These are phyloP conservation scores for Chaetomium cochliodes DNA, from an alignment of 495 filamentous ascomycete species.

Conservation along the genomic window DNA sequence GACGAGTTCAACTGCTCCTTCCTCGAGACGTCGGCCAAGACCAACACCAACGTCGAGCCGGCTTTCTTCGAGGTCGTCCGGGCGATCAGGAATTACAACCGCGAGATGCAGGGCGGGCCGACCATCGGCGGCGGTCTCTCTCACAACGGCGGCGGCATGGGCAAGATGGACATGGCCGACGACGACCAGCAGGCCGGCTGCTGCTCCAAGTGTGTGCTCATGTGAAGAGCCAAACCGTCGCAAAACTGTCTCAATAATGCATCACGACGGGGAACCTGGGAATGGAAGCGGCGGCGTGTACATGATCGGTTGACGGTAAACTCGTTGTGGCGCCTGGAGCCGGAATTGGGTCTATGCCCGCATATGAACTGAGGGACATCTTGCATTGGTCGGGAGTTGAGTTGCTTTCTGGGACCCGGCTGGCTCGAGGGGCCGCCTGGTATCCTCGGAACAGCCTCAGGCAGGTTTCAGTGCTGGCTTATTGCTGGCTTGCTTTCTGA, in stretches of 20 bases:
- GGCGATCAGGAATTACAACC: conserved; percentile 96
- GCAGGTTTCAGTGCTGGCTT: conserved; percentile 6
- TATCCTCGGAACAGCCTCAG: neutral
- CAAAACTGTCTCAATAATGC: neutral
- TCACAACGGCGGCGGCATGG: conserved; percentile 58
- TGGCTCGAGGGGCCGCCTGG: neutral
- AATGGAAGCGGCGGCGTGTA: conserved; percentile 8
- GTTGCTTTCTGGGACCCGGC: conserved; percentile 3
- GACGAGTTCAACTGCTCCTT: conserved; percentile 91
- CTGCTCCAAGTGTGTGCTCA: conserved; percentile 83
- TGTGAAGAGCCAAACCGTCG: conserved; percentile 62
- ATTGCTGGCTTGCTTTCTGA: conserved; percentile 5
- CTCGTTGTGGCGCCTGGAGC: conserved; percentile 1
- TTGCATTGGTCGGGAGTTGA: conserved; percentile 14
- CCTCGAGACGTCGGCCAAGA: conserved; percentile 98
- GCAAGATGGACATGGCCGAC: conserved; percentile 77
- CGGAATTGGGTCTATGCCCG: neutral
- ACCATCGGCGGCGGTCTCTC: conserved; percentile 63
- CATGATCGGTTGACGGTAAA: neutral
- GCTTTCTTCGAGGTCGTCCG: conserved; percentile 97
- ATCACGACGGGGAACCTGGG: neutral
- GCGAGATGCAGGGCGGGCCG: conserved; percentile 86
- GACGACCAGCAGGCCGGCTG: conserved; percentile 71
- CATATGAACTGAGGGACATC: conserved; percentile 7
- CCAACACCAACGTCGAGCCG: conserved; percentile 95